Percentiles rank a stretch among this genome's conserved stretches.
These are phyloP conservation scores for Yamadazyma triangularis DNA, from an alignment of 1,139 yeast genomes.

Conservation along the genomic window DNA sequence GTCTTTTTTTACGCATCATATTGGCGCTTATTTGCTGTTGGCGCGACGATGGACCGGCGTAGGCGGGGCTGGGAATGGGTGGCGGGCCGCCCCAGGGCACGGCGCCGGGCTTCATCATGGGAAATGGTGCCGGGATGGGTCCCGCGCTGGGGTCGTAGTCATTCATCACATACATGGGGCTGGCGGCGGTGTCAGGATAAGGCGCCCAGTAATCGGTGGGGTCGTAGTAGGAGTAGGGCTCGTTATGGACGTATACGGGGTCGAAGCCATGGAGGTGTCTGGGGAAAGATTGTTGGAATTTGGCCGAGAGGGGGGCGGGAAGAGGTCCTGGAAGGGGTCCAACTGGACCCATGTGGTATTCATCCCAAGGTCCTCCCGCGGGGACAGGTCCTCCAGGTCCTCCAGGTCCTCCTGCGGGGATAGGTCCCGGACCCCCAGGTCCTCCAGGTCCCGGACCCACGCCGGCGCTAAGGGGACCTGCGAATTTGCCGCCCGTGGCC, in stretches of 20 bases:
- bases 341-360: constrained; percentile 3
- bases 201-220: background rate
- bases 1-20: constrained; percentile 13
- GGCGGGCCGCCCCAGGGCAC: background rate
- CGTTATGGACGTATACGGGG: no score
- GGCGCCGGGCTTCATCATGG: background rate
- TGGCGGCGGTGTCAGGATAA: no score
- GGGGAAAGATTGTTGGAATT: constrained; percentile 5
- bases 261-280: constrained; percentile 1
- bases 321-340: no score
- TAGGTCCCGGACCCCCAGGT: no score
- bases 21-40: constrained; percentile 12
- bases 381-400: no score
- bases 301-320: constrained; percentile 8
- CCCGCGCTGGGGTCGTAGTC: no score
- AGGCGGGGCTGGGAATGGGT: constrained; percentile 2
- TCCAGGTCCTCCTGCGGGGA: no score
- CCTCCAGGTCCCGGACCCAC: no score
- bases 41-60: constrained; percentile 4
- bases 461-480: no score
- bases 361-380: no score
- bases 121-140: background rate
- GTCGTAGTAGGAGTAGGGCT: background rate
- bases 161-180: no score
- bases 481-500: constrained; percentile 7